Evolutionary conservation across 192 early-diverging fungal species (phyloP).

Genomic region (Funneliformis mosseae): DNA sequence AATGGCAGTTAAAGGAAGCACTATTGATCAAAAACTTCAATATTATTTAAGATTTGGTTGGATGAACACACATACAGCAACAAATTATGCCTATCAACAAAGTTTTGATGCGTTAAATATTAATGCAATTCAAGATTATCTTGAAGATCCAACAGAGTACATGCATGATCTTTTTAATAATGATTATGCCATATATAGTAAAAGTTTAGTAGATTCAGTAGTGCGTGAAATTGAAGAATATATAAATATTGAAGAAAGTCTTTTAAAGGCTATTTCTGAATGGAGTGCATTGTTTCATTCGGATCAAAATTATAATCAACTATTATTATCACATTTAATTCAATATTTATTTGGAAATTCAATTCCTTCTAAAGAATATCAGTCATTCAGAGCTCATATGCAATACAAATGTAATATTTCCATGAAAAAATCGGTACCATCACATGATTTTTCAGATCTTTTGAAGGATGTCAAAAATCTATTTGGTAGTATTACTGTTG

Average conservation of each 20-base stretch:
- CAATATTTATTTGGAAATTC: neutral
- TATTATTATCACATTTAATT: neutral
- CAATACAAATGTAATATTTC: neutral
- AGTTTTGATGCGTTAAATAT: neutral
- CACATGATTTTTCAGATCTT: neutral
- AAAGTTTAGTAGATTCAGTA: neutral
- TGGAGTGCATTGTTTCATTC: neutral
- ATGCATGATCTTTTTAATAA: neutral
- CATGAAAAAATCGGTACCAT: neutral
- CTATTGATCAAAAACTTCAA: neutral
- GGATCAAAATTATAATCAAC: neutral
- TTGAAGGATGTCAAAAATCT: neutral
- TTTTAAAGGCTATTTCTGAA: neutral
- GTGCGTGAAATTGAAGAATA: neutral
- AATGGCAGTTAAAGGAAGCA: neutral
- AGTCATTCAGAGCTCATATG: neutral
- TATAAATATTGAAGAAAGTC: neutral
- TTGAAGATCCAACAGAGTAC: neutral
- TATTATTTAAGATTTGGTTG: neutral
- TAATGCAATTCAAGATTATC: neutral
- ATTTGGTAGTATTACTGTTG: neutral
- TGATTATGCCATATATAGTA: neutral
- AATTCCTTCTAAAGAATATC: neutral
- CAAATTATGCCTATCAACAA: neutral
- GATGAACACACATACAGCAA: neutral